Evolutionary conservation across 306 rosid species (phyloP).

Genomic region (Morella rubra): DNA sequence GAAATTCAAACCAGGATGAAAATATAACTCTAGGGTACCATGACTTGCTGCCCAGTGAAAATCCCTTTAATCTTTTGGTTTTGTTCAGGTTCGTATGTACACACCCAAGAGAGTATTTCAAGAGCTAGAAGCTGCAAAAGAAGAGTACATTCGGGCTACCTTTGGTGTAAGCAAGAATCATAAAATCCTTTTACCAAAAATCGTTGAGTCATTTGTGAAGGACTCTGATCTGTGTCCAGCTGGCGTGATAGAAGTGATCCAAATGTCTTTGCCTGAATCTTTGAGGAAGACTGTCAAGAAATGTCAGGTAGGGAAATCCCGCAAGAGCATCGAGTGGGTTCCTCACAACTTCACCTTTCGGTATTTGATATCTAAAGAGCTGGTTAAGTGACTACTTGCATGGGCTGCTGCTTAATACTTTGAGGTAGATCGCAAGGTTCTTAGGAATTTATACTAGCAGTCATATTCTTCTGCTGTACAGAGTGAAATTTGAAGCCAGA

Average conservation of each 20-base stretch:
- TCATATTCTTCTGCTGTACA: constrained; percentile 54
- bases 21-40: neutral
- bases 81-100: constrained; percentile 69
- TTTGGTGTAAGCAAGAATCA: constrained; percentile 85
- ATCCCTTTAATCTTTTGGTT: neutral
- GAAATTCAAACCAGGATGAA: constrained; percentile 1
- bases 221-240: constrained; percentile 59
- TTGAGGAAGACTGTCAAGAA: constrained; percentile 65
- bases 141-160: constrained; percentile 71
- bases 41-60: neutral
- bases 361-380: constrained; percentile 82
- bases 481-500: constrained; percentile 34
- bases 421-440: constrained; percentile 22
- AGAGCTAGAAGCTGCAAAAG: constrained; percentile 74
- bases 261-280: constrained; percentile 66
- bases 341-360: constrained; percentile 81
- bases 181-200: constrained; percentile 75
- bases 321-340: constrained; percentile 77
- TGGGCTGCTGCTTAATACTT: constrained; percentile 5
- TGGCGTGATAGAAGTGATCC: constrained; percentile 74
- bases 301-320: constrained; percentile 47
- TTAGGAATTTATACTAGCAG: constrained; percentile 8
- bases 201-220: constrained; percentile 70
- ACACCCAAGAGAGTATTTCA: constrained; percentile 65
- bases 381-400: constrained; percentile 51